A percentile compares a stretch with the other conserved stretches of the same genome.
Conservation (phyloP, 1,139 yeast genomes). For the Sugiyamaella paludigena region DNA sequence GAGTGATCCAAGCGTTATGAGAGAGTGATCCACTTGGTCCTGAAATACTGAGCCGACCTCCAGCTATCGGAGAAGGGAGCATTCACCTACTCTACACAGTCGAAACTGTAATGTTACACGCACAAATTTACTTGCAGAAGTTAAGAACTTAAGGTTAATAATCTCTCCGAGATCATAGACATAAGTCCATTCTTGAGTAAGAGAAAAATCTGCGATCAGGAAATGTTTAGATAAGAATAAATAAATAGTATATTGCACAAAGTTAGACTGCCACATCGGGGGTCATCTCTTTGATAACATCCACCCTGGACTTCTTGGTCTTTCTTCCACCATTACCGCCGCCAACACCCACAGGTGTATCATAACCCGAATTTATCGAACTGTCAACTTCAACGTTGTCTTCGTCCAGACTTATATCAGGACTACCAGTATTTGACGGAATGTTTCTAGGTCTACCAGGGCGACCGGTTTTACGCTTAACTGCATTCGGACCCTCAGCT, state of each 20-base stretch:
- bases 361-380: slow-evolving; percentile 14
- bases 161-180: too few relatives aligned
- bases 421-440: slow-evolving; percentile 19
- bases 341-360: slow-evolving; percentile 15
- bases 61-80: too few relatives aligned
- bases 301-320: slow-evolving; percentile 24
- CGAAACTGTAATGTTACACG: too few relatives aligned
- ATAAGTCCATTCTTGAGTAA: too few relatives aligned
- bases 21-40: too few relatives aligned
- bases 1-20: too few relatives aligned
- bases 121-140: too few relatives aligned
- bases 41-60: too few relatives aligned
- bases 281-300: slow-evolving; percentile 18
- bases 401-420: slow-evolving; percentile 24
- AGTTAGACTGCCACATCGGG: slow-evolving; percentile 5
- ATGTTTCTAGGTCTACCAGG: slow-evolving; percentile 11
- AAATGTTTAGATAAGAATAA: too few relatives aligned
- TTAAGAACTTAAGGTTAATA: too few relatives aligned
- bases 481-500: slow-evolving; percentile 34
- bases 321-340: slow-evolving; percentile 21
- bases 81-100: too few relatives aligned
- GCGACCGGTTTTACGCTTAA: slow-evolving; percentile 28
- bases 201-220: too few relatives aligned
- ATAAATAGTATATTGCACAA: neutral
- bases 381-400: slow-evolving; percentile 21